Percentiles rank a stretch among this genome's conserved stretches.
These are phyloP conservation scores for Fusarium devonianum DNA, from an alignment of 2,329 filamentous ascomycete species.

Conservation along the genomic window DNA sequence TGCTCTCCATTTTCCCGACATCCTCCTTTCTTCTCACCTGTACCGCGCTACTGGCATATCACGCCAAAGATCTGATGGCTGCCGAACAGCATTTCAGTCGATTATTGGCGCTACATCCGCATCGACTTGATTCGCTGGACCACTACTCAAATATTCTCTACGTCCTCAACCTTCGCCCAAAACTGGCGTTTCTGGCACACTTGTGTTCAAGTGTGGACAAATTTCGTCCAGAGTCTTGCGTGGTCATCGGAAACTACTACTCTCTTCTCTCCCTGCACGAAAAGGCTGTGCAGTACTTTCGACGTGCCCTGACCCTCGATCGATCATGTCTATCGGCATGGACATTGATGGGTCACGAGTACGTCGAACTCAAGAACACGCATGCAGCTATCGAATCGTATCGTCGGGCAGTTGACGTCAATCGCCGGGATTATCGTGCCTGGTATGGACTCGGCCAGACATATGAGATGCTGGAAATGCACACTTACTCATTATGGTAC, in stretches of 20 bases:
- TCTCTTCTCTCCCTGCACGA: slow-evolving; percentile 93
- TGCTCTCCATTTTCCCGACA: slow-evolving; percentile 83
- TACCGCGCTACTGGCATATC: slow-evolving; percentile 86
- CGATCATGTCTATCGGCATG: slow-evolving; percentile 91
- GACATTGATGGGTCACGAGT: slow-evolving; percentile 99
- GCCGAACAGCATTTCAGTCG: slow-evolving; percentile 77
- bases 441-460: slow-evolving; percentile 98
- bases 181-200: slow-evolving; percentile 91
- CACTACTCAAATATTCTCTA: slow-evolving; percentile 98
- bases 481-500: slow-evolving; percentile 96
- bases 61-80: slow-evolving; percentile 80
- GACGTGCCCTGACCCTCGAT: slow-evolving; percentile 88
- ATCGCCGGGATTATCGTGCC: slow-evolving; percentile 93
- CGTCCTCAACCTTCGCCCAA: slow-evolving; percentile 85
- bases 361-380: slow-evolving; percentile 97
- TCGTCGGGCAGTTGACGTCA: slow-evolving; percentile 91
- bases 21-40: slow-evolving; percentile 92
- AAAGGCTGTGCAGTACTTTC: slow-evolving; percentile 98
- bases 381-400: slow-evolving; percentile 98
- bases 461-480: slow-evolving; percentile 98
- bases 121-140: slow-evolving; percentile 87
- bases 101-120: slow-evolving; percentile 75
- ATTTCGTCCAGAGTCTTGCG: slow-evolving; percentile 95
- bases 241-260: slow-evolving; percentile 97
- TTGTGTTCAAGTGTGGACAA: slow-evolving; percentile 91